Evolutionary conservation across 345 rosid genomes (phyloP).

Genomic region (Gossypium longicalyx): DNA sequence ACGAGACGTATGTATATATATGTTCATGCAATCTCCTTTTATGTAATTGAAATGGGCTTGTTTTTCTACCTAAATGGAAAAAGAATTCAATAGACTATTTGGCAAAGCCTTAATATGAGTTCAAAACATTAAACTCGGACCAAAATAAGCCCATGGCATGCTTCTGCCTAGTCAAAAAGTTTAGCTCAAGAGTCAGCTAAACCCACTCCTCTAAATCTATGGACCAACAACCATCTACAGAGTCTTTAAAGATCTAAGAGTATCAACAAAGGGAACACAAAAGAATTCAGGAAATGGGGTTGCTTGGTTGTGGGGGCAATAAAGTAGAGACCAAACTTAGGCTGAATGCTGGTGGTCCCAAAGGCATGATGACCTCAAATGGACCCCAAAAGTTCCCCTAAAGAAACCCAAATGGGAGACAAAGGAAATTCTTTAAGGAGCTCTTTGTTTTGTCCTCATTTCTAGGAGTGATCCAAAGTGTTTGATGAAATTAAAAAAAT

Average conservation of each 20-base stretch:
- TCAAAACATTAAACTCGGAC: neutral
- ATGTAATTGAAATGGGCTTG: too few species aligned
- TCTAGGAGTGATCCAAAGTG: conserved; percentile 23
- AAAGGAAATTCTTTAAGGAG: conserved; percentile 17
- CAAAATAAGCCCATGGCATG: neutral
- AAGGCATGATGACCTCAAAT: conserved; percentile 23
- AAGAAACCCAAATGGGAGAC: conserved; percentile 43
- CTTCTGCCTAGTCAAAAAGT: conserved; percentile 10
- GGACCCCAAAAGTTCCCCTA: conserved; percentile 30
- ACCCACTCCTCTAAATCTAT: neutral
- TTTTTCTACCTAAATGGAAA: too few species aligned
- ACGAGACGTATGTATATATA: too few species aligned
- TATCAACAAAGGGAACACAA: conserved; percentile 16
- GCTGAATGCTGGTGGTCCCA: conserved; percentile 30
- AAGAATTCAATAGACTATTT: neutral
- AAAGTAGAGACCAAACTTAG: conserved; percentile 1
- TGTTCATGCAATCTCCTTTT: neutral
- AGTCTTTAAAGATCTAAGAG: conserved; percentile 15
- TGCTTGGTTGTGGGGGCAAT: conserved; percentile 14
- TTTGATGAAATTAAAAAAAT: neutral
- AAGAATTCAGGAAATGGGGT: conserved; percentile 10
- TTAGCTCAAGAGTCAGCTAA: conserved; percentile 1
- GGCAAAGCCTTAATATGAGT: neutral
- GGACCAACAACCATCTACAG: conserved; percentile 12
- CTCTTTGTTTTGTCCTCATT: conserved; percentile 29